phyloP scores from a whole-genome alignment of 805 yeast species.

The Vanderwaltozyma polyspora region DNA sequence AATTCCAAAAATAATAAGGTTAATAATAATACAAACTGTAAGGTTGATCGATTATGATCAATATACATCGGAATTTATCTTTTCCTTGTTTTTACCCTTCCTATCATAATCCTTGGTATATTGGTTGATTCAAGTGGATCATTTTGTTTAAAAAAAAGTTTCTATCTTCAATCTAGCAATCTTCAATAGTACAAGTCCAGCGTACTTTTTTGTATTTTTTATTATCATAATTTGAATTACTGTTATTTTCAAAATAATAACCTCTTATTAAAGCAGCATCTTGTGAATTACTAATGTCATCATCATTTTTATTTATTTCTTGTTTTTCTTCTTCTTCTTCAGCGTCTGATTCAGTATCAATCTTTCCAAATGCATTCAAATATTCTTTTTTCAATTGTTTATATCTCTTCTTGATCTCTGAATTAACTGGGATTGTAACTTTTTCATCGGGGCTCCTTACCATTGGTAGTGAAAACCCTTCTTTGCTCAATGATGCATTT shows the following conservation, averaged over 20 bases:
- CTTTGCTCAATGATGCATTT: conserved; percentile 13
- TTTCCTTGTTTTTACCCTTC: no score
- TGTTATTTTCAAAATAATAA: conserved; percentile 10
- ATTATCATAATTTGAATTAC: neutral
- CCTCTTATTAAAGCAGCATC: conserved; percentile 26
- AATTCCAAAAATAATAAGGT: no score
- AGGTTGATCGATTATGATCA: no score
- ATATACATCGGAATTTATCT: no score
- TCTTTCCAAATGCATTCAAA: conserved; percentile 5
- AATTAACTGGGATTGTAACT: conserved; percentile 24
- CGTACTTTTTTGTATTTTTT: neutral
- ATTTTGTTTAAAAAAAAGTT: neutral
- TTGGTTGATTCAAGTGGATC: neutral
- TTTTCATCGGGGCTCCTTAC: conserved; percentile 18
- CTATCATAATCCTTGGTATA: conserved; percentile 1
- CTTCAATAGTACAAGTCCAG: neutral
- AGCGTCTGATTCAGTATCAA: conserved; percentile 1
- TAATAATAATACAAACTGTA: no score
- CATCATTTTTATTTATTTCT: conserved; percentile 1
- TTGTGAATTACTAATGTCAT: conserved; percentile 1
- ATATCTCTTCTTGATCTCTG: conserved; percentile 17
- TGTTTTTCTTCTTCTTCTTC: neutral
- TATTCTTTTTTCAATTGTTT: conserved; percentile 10
- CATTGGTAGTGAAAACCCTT: conserved; percentile 13
- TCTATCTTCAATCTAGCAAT: neutral